Evolutionary conservation across 106 monocot species (phyloP).

Genomic region (Dendrobium chrysotoxum): DNA sequence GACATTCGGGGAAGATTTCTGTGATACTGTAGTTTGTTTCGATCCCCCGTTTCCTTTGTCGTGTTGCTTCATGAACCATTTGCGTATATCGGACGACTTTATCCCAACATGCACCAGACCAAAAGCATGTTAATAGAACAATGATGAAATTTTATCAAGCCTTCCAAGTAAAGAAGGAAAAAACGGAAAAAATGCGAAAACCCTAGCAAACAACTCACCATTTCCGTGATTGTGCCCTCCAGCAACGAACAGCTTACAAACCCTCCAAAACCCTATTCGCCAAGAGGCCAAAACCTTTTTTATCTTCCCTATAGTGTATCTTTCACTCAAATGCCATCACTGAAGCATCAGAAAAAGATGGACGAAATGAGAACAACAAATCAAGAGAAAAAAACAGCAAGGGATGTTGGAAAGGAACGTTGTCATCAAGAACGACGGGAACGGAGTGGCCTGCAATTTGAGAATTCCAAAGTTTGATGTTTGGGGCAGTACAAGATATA

Average conservation of each 20-base stretch:
- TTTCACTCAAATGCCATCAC: background rate
- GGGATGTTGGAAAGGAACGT: background rate
- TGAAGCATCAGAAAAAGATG: background rate
- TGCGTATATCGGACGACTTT: conserved; percentile 76
- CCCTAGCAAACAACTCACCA: conserved; percentile 9
- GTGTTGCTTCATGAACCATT: conserved; percentile 99
- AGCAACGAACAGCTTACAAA: background rate
- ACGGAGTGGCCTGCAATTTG: too few species aligned
- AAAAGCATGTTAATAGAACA: background rate
- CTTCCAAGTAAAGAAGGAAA: background rate
- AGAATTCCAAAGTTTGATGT: too few species aligned
- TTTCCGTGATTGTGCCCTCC: background rate
- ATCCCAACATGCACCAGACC: conserved; percentile 1
- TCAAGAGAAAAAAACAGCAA: background rate
- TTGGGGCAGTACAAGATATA: too few species aligned
- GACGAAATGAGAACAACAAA: background rate
- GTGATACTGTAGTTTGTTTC: conserved; percentile 17
- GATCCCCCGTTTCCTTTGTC: conserved; percentile 44
- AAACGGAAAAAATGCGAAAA: background rate
- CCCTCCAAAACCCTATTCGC: background rate
- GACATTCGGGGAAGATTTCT: conserved; percentile 16
- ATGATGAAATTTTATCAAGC: background rate
- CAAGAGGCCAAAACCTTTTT: background rate
- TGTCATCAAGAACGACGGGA: background rate
- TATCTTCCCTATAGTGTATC: background rate